phyloP scores from a whole-genome alignment of 768 basidiomycete species.

The Mycena crocata region DNA sequence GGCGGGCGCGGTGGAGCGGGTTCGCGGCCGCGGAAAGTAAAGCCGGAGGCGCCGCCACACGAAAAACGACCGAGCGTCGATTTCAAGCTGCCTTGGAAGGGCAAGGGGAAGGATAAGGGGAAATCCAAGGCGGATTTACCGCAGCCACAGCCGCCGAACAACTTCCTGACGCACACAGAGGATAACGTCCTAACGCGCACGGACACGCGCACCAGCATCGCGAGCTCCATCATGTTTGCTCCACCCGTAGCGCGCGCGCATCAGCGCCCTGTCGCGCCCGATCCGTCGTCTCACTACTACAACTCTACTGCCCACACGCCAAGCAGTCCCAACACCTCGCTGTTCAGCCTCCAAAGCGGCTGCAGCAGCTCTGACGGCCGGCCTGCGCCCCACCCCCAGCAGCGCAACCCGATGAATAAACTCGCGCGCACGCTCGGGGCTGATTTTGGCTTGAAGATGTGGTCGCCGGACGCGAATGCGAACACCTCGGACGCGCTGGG shows the following conservation, averaged over 20 bases:
- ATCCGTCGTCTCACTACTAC: not conserved
- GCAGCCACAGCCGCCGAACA: not conserved
- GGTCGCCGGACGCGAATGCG: too few species aligned
- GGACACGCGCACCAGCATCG: slow-evolving; percentile 4
- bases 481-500: too few species aligned
- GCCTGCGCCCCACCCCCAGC: not conserved
- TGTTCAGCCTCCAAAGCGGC: not conserved
- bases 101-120: slow-evolving; percentile 17
- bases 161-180: too few species aligned
- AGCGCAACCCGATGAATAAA: not conserved
- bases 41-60: not conserved
- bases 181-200: slow-evolving; percentile 12
- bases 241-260: not conserved
- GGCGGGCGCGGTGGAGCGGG: slow-evolving; percentile 27
- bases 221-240: slow-evolving; percentile 15
- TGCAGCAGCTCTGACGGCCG: not conserved
- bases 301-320: too few species aligned
- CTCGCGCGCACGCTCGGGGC: slow-evolving; percentile 19
- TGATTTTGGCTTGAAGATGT: not conserved
- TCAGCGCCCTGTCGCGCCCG: not conserved
- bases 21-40: slow-evolving; percentile 20
- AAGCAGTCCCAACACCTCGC: not conserved
- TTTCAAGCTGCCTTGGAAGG: slow-evolving; percentile 19
- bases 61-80: not conserved
- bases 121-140: not conserved